Conservation (phyloP, 73 alveolate genomes). For the Stentor roeselii region DNA sequence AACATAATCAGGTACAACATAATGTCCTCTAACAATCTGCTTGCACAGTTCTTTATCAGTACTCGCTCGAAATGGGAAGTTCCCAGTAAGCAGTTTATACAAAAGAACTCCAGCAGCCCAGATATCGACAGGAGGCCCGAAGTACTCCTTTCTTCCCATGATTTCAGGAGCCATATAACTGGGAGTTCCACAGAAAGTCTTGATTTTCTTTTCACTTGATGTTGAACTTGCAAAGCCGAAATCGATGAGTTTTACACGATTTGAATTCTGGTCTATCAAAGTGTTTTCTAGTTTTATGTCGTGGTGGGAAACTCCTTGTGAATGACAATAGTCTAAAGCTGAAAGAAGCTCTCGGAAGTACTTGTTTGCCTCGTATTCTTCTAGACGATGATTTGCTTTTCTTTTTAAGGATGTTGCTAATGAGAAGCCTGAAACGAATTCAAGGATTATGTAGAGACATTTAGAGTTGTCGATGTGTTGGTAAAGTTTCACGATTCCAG, state of each 20-base stretch:
- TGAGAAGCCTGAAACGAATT: constrained; percentile 59
- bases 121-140: constrained; percentile 74
- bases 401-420: constrained; percentile 46
- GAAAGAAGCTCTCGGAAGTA: constrained; percentile 65
- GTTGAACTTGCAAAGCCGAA: constrained; percentile 44
- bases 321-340: constrained; percentile 71
- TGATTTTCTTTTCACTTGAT: constrained; percentile 57
- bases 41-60: constrained; percentile 57
- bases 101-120: constrained; percentile 80
- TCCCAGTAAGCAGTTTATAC: constrained; percentile 57
- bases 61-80: constrained; percentile 63
- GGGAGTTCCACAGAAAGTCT: constrained; percentile 81
- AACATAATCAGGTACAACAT: constrained; percentile 38
- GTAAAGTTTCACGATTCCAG: constrained; percentile 59
- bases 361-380: constrained; percentile 61
- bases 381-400: constrained; percentile 37
- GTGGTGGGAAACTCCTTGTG: constrained; percentile 71
- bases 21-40: constrained; percentile 48
- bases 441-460: constrained; percentile 52
- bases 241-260: constrained; percentile 44
- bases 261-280: constrained; percentile 50
- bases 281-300: constrained; percentile 89
- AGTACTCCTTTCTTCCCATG: constrained; percentile 52
- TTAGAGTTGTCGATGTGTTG: constrained; percentile 59
- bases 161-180: constrained; percentile 85